A percentile compares a stretch with the other conserved stretches of the same genome.
Evolutionary conservation across 257 asterid genomes (phyloP).

Genomic region (Jaltomata sinuosa): DNA sequence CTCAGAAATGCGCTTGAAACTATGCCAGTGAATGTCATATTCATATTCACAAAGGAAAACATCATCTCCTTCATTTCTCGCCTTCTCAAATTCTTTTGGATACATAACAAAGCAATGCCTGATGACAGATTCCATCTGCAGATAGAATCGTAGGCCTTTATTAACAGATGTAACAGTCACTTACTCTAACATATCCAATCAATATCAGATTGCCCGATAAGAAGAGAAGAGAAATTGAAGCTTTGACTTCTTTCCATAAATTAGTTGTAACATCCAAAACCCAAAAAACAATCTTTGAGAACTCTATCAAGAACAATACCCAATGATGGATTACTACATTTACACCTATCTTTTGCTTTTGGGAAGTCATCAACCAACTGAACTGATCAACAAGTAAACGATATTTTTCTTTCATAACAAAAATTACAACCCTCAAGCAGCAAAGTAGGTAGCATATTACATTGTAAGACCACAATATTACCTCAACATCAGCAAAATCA

Average conservation of each 20-base stretch:
- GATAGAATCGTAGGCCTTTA: constrained; percentile 1
- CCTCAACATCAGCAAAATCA: constrained; percentile 80
- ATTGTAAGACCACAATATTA: constrained; percentile 10
- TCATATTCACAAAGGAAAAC: constrained; percentile 92
- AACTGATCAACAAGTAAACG: not conserved
- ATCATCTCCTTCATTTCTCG: constrained; percentile 76
- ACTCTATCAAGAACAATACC: not conserved
- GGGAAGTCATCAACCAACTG: not conserved
- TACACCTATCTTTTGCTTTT: not conserved
- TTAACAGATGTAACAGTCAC: not conserved
- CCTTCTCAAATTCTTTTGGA: constrained; percentile 60
- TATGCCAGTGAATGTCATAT: constrained; percentile 68
- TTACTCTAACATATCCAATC: not conserved
- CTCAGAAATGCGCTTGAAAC: constrained; percentile 83
- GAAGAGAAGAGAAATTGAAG: not conserved
- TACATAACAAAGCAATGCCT: constrained; percentile 74
- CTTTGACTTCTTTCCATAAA: not conserved
- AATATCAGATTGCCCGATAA: not conserved
- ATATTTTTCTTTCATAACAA: not conserved
- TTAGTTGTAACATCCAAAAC: not conserved
- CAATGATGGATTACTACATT: not conserved
- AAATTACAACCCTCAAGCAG: not conserved
- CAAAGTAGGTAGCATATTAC: not conserved
- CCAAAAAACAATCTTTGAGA: not conserved
- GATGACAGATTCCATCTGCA: constrained; percentile 74